Evolutionary conservation across 1,284 basidiomycete genomes (phyloP).

Genomic region (Somion occarium): DNA sequence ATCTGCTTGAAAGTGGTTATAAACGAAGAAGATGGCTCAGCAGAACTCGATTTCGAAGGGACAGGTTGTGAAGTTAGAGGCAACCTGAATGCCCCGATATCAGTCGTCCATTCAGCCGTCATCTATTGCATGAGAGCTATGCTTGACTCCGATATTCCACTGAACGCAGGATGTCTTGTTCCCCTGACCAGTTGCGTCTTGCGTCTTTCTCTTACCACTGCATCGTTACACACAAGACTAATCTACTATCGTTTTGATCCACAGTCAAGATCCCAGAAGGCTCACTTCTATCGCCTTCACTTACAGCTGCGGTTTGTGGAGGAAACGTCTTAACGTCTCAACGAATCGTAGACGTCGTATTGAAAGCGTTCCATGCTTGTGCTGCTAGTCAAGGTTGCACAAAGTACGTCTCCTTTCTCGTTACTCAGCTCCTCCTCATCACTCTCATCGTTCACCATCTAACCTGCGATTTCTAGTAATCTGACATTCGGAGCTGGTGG

Average conservation of each 20-base stretch:
- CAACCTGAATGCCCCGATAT: slow-evolving; percentile 87
- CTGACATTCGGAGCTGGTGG: slow-evolving; percentile 90
- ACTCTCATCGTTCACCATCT: neutral
- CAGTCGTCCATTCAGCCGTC: slow-evolving; percentile 88
- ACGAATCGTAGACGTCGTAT: slow-evolving; percentile 91
- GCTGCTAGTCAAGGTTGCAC: slow-evolving; percentile 95
- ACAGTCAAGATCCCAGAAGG: slow-evolving; percentile 79
- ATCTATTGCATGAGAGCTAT: slow-evolving; percentile 96
- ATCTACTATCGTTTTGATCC: slow-evolving; percentile 9
- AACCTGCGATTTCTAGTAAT: slow-evolving; percentile 48
- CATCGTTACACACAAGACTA: neutral
- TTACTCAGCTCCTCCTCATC: neutral
- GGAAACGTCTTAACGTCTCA: slow-evolving; percentile 94
- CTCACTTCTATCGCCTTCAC: slow-evolving; percentile 78
- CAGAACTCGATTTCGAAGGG: slow-evolving; percentile 87
- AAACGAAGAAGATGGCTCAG: slow-evolving; percentile 71
- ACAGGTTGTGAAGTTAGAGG: slow-evolving; percentile 88
- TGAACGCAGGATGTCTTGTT: slow-evolving; percentile 90
- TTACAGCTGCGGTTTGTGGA: slow-evolving; percentile 87
- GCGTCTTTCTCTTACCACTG: neutral
- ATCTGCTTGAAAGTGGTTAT: slow-evolving; percentile 83
- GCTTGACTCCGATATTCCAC: slow-evolving; percentile 88
- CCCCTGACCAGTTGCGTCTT: slow-evolving; percentile 62
- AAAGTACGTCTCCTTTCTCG: slow-evolving; percentile 51
- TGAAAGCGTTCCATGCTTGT: slow-evolving; percentile 90